Conservation (phyloP, 2,329 filamentous ascomycete genomes). For the Gliomastix tumulicola region DNA sequence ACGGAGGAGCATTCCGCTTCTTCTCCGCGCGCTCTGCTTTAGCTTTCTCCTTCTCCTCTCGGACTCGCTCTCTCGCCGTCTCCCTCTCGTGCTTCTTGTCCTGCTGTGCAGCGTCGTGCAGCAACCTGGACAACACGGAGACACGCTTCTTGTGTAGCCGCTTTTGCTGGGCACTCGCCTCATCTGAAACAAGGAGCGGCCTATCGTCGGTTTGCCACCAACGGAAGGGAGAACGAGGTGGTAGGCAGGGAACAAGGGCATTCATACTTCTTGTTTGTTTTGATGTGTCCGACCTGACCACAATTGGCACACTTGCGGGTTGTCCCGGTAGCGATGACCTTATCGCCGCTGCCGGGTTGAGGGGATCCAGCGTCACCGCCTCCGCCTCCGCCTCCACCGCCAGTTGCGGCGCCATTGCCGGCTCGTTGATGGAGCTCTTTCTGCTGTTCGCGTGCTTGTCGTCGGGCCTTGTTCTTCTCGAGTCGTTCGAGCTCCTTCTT, state of each 20-base stretch:
- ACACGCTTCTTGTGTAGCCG: conserved; percentile 7
- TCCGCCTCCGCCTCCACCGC: no score
- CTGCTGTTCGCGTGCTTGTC: conserved; percentile 83
- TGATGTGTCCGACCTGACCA: conserved; percentile 94
- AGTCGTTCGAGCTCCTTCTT: conserved; percentile 70
- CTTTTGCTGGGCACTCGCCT: conserved; percentile 3
- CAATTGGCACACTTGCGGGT: conserved; percentile 96
- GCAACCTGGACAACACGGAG: conserved; percentile 9
- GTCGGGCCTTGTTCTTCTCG: conserved; percentile 84
- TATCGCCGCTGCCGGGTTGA: conserved; percentile 34
- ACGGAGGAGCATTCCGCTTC: not conserved
- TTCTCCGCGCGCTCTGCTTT: conserved; percentile 2
- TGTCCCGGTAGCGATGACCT: conserved; percentile 53
- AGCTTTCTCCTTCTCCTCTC: conserved; percentile 10
- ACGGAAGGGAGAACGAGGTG: conserved; percentile 20
- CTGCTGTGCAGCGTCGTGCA: conserved; percentile 14
- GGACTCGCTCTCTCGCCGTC: conserved; percentile 4
- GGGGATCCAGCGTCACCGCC: conserved; percentile 45
- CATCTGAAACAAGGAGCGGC: no score
- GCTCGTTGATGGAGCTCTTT: conserved; percentile 56
- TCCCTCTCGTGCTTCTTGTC: conserved; percentile 4
- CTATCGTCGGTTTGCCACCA: no score
- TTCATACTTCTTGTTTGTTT: conserved; percentile 94
- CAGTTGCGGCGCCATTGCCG: conserved; percentile 23
- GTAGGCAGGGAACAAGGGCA: conserved; percentile 2